These are phyloP conservation scores for Claviceps capensis DNA, from an alignment of 2,329 filamentous ascomycete genomes.

Conservation along the genomic window DNA sequence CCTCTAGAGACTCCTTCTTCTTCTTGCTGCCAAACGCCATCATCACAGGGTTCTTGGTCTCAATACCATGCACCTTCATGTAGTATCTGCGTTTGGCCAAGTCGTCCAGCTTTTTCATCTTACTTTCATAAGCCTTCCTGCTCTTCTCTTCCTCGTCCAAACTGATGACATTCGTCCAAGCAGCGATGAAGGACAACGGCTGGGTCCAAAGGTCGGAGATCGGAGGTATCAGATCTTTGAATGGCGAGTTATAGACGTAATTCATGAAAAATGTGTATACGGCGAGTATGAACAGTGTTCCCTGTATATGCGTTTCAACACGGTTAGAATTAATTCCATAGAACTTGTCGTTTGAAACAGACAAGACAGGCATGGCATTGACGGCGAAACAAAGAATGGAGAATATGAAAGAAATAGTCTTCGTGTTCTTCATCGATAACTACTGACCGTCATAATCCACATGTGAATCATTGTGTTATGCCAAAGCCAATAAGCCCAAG, in stretches of 20 bases:
- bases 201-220: conserved; percentile 53
- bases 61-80: conserved; percentile 72
- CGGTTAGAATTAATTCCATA: not conserved
- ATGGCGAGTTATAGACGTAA: conserved; percentile 68
- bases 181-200: conserved; percentile 52
- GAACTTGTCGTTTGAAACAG: too few species aligned
- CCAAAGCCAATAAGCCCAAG: conserved; percentile 74
- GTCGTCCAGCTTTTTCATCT: conserved; percentile 66
- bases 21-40: conserved; percentile 27
- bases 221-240: conserved; percentile 62
- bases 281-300: conserved; percentile 56
- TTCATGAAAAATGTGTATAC: conserved; percentile 62
- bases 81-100: conserved; percentile 77
- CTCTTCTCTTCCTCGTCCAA: conserved; percentile 64
- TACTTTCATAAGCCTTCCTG: conserved; percentile 53
- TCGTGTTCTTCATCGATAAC: too few species aligned
- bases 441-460: conserved; percentile 65
- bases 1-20: conserved; percentile 21
- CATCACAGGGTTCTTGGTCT: conserved; percentile 43
- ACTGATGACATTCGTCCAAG: conserved; percentile 57
- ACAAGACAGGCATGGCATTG: not conserved
- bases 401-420: not conserved
- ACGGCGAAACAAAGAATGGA: not conserved
- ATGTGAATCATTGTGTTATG: conserved; percentile 64
- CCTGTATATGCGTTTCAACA: conserved; percentile 21